Percentiles rank a stretch among this genome's conserved stretches.
phyloP scores from a whole-genome alignment of 306 rosid genomes.

The Luffa aegyptiaca region DNA sequence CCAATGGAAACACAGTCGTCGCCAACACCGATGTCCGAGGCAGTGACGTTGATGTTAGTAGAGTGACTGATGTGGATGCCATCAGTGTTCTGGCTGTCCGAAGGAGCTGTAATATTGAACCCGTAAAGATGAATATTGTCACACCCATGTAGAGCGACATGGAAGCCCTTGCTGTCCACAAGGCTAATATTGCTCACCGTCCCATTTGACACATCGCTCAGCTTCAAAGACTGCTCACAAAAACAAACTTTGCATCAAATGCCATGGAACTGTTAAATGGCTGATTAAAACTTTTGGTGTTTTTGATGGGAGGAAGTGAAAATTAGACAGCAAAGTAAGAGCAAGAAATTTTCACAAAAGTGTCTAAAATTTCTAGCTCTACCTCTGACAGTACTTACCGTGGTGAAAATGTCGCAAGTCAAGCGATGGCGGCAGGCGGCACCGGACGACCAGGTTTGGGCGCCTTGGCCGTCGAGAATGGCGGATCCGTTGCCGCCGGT shows the following conservation, averaged over 20 bases:
- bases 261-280: neutral
- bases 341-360: no score
- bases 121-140: neutral
- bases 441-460: neutral
- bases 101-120: neutral
- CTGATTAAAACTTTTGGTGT: neutral
- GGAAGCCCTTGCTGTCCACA: constrained; percentile 4
- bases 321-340: no score
- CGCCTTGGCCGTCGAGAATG: neutral
- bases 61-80: constrained; percentile 9
- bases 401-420: neutral
- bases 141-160: neutral
- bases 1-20: constrained; percentile 10
- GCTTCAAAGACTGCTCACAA: neutral
- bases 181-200: neutral
- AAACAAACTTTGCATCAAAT: neutral
- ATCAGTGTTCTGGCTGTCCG: constrained; percentile 1
- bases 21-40: neutral
- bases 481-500: neutral
- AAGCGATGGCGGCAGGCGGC: neutral
- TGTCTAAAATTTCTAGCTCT: neutral
- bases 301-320: neutral
- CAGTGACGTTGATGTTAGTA: neutral
- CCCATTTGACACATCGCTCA: neutral
- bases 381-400: neutral